phyloP scores from a whole-genome alignment of 1,139 yeast genomes.

The Yamadazyma sp. region DNA sequence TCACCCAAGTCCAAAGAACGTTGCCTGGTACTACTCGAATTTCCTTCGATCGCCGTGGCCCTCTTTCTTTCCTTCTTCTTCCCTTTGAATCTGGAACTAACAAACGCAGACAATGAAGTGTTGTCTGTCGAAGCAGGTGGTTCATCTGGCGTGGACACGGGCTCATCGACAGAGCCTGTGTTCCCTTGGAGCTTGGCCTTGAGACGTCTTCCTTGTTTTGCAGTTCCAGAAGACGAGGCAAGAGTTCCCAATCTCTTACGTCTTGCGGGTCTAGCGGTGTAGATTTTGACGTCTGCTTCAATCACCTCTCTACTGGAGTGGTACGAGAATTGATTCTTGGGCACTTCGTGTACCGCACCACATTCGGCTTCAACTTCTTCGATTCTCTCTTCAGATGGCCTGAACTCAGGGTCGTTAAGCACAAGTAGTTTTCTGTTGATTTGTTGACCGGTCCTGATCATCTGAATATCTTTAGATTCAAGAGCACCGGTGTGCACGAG shows the following conservation, averaged over 20 bases:
- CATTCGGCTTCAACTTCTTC: constrained; percentile 27
- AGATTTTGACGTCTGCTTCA: constrained; percentile 32
- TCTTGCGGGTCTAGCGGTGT: constrained; percentile 16
- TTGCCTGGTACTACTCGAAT: constrained; percentile 10
- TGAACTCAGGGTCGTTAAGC: constrained; percentile 24
- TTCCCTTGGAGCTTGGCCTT: not conserved
- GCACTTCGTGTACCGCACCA: constrained; percentile 11
- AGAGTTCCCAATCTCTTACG: constrained; percentile 6
- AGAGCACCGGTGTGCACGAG: constrained; percentile 24
- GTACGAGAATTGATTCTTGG: constrained; percentile 1
- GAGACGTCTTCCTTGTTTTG: not conserved
- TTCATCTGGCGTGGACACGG: not conserved
- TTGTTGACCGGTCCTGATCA: constrained; percentile 29
- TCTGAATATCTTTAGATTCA: constrained; percentile 27
- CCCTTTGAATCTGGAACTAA: constrained; percentile 14
- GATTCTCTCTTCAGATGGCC: constrained; percentile 31
- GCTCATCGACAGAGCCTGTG: not conserved
- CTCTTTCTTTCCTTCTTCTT: constrained; percentile 9
- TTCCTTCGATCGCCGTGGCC: constrained; percentile 5
- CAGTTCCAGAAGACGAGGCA: not conserved
- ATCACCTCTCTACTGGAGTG: constrained; percentile 22
- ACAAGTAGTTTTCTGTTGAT: constrained; percentile 36
- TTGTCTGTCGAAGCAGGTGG: not conserved
- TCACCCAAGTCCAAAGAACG: constrained; percentile 34
- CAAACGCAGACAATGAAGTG: constrained; percentile 9